These are phyloP conservation scores for Diplodia seriata DNA, from an alignment of 2,329 filamentous ascomycete genomes.

Conservation along the genomic window DNA sequence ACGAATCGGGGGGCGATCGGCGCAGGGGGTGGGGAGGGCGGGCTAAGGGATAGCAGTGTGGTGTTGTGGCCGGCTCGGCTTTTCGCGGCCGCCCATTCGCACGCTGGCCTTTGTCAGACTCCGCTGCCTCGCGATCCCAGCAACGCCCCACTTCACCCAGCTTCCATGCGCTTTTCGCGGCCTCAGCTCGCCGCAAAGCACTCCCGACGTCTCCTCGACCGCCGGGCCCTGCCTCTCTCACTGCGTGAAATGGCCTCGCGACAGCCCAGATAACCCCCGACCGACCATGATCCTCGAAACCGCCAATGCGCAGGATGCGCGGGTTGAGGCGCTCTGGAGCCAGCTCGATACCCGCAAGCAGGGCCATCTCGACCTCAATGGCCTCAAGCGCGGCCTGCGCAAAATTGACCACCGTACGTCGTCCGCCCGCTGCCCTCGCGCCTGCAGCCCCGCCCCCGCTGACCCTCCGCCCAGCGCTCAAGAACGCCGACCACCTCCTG, in stretches of 20 bases:
- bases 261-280: constrained; percentile 46
- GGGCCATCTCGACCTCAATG: constrained; percentile 83
- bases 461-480: constrained; percentile 64
- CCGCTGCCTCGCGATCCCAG: constrained; percentile 21
- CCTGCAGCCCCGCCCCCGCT: constrained; percentile 34
- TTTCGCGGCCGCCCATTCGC: constrained; percentile 25
- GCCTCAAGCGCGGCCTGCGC: constrained; percentile 80
- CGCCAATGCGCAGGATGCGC: constrained; percentile 77
- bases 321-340: constrained; percentile 84
- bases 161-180: constrained; percentile 31
- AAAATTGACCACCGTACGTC: constrained; percentile 89
- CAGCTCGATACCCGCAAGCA: constrained; percentile 78
- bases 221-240: constrained; percentile 14
- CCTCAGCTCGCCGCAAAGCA: constrained; percentile 35
- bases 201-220: constrained; percentile 35
- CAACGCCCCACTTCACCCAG: constrained; percentile 30
- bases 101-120: constrained; percentile 30
- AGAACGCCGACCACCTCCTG: constrained; percentile 89
- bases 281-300: constrained; percentile 73
- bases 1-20: constrained; percentile 4
- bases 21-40: constrained; percentile 12
- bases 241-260: constrained; percentile 45
- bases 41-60: constrained; percentile 5
- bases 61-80: constrained; percentile 29
- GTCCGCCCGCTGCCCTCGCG: constrained; percentile 36